Conservation (phyloP, 2,329 filamentous ascomycete species). For the Penicillium hordei region DNA sequence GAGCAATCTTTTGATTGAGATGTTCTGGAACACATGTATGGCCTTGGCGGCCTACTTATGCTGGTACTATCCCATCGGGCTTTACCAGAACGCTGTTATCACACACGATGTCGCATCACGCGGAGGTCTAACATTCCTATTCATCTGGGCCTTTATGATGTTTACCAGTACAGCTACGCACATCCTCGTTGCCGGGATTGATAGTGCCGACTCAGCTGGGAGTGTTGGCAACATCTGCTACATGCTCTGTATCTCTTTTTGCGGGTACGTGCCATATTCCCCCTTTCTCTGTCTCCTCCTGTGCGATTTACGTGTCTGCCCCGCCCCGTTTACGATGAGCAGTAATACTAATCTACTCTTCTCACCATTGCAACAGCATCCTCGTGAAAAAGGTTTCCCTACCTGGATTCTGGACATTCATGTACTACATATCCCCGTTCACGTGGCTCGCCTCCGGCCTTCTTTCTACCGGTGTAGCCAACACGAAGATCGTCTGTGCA, state of each 20-base stretch:
- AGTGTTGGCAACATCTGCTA: neutral
- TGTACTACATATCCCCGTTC: neutral
- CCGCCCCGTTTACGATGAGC: neutral
- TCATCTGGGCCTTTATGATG: slow-evolving; percentile 63
- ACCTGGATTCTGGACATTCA: neutral
- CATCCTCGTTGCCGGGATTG: slow-evolving; percentile 59
- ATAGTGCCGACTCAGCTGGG: slow-evolving; percentile 32
- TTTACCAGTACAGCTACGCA: slow-evolving; percentile 69
- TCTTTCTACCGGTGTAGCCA: neutral
- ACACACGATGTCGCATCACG: slow-evolving; percentile 45
- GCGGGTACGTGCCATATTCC: neutral
- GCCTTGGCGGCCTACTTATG: slow-evolving; percentile 58
- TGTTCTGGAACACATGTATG: slow-evolving; percentile 62
- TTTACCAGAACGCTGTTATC: slow-evolving; percentile 36
- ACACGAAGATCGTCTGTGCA: neutral
- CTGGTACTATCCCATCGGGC: slow-evolving; percentile 63
- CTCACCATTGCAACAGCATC: neutral
- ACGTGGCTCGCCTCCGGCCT: neutral
- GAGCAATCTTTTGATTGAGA: slow-evolving; percentile 67
- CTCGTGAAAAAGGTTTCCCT: neutral
- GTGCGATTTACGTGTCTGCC: neutral
- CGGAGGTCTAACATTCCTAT: slow-evolving; percentile 62
- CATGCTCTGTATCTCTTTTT: neutral
- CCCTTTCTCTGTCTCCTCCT: neutral
- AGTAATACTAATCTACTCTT: neutral